phyloP scores from a whole-genome alignment of 371 early-diverging fungal species.

The Circinella umbellata region DNA sequence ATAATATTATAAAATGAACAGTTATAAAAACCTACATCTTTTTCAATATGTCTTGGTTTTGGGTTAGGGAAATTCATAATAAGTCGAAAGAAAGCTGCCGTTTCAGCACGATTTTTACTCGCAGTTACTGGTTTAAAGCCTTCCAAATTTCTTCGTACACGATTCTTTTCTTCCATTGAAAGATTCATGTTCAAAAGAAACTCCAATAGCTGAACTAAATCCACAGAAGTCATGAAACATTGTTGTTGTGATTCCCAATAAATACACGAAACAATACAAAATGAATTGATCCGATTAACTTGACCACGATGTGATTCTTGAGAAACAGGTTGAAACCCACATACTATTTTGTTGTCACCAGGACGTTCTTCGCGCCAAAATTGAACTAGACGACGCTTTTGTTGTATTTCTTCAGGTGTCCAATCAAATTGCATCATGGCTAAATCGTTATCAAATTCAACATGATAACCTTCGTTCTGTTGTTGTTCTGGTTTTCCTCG shows the following conservation, averaged over 20 bases:
- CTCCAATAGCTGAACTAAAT: slow-evolving; percentile 76
- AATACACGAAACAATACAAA: slow-evolving; percentile 79
- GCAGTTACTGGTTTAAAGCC: slow-evolving; percentile 80
- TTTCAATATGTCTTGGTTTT: slow-evolving; percentile 86
- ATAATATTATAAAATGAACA: background rate
- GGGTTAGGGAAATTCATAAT: slow-evolving; percentile 85
- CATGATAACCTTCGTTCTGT: background rate
- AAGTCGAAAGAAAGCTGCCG: slow-evolving; percentile 74
- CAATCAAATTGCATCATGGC: slow-evolving; percentile 59
- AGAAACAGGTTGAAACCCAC: slow-evolving; percentile 62
- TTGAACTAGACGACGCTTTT: slow-evolving; percentile 72
- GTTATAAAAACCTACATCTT: slow-evolving; percentile 46
- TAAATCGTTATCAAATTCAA: slow-evolving; percentile 56
- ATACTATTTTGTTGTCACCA: slow-evolving; percentile 24
- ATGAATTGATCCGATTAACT: slow-evolving; percentile 29
- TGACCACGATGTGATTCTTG: slow-evolving; percentile 42
- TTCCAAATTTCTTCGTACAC: slow-evolving; percentile 85
- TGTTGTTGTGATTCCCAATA: slow-evolving; percentile 68
- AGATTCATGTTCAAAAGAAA: slow-evolving; percentile 72
- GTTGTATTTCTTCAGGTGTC: slow-evolving; percentile 61
- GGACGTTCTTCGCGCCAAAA: slow-evolving; percentile 64
- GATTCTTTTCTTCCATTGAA: slow-evolving; percentile 84
- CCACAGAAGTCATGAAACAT: slow-evolving; percentile 80
- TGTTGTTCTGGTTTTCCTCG: background rate
- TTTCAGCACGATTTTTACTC: slow-evolving; percentile 72